Percentiles rank a stretch among this genome's conserved stretches.
These are phyloP conservation scores for Monosporascus cannonballus DNA, from an alignment of 2,329 filamentous ascomycete genomes.

Conservation along the genomic window DNA sequence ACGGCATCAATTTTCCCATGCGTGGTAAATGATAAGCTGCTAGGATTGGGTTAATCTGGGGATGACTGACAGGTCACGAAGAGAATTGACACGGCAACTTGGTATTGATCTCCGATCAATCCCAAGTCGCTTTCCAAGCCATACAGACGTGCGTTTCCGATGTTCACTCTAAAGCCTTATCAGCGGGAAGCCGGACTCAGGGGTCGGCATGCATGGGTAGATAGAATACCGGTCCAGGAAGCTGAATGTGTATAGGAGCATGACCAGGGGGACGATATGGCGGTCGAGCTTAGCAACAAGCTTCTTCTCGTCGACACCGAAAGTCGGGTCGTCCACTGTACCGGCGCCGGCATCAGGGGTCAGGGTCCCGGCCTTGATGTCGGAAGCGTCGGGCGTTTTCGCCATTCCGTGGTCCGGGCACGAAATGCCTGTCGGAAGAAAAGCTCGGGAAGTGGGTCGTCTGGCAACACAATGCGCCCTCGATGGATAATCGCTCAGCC, in stretches of 20 bases:
- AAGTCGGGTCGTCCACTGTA: conserved; percentile 8
- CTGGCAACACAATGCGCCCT: no score
- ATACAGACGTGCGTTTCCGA: conserved; percentile 64
- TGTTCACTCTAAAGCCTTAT: conserved; percentile 51
- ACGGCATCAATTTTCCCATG: no score
- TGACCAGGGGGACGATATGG: conserved; percentile 59
- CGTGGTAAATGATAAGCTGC: not conserved
- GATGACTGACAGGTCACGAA: conserved; percentile 53
- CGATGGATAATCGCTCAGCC: no score
- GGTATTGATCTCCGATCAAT: conserved; percentile 60
- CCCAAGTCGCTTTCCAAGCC: conserved; percentile 56
- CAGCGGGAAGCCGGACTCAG: not conserved
- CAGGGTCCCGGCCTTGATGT: conserved; percentile 9
- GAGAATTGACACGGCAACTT: conserved; percentile 60
- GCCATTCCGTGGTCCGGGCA: not conserved
- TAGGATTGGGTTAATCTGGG: conserved; percentile 20
- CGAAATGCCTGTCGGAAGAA: not conserved
- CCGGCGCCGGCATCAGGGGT: conserved; percentile 4
- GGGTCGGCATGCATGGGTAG: conserved; percentile 3
- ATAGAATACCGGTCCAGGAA: conserved; percentile 61
- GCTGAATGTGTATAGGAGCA: conserved; percentile 66
- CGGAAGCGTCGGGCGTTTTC: conserved; percentile 11
- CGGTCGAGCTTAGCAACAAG: conserved; percentile 60
- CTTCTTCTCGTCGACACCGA: conserved; percentile 40
- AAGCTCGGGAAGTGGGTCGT: not conserved